These are phyloP conservation scores for Hordeum vulgare DNA, from an alignment of 176 grass and related monocot species.

Conservation along the genomic window DNA sequence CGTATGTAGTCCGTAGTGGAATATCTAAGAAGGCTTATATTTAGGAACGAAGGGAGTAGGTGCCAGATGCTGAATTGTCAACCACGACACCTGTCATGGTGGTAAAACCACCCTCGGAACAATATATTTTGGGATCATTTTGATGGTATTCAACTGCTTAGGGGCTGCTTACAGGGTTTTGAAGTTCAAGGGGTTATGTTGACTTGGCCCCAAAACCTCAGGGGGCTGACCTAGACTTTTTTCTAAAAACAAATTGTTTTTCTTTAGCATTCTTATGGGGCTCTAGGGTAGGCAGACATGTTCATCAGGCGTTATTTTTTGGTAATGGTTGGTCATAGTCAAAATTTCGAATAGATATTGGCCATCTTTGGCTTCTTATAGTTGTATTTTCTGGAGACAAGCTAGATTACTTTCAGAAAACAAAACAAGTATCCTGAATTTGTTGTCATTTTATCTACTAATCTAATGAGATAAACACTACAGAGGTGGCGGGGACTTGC, in stretches of 20 bases:
- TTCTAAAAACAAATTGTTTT: background rate
- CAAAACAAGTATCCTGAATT: background rate
- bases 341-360: background rate
- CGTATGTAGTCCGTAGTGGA: too few relatives aligned
- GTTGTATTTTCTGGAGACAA: constrained; percentile 16
- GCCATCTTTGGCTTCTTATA: background rate
- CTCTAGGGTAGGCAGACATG: background rate
- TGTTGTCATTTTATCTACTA: constrained; percentile 2
- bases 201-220: background rate
- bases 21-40: too few relatives aligned
- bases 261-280: background rate
- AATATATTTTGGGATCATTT: background rate
- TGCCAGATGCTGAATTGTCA: background rate
- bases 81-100: background rate
- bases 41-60: background rate
- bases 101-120: background rate
- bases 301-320: background rate
- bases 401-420: constrained; percentile 2
- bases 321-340: background rate
- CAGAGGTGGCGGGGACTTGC: constrained; percentile 63
- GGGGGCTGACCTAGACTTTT: background rate
- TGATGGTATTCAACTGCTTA: background rate
- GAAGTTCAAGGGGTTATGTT: background rate
- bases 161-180: background rate
- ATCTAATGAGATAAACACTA: constrained; percentile 1